Percentiles rank a stretch among this genome's conserved stretches.
Evolutionary conservation across 768 basidiomycete species (phyloP).

Genomic region (Trichaptum fuscoviolaceum): DNA sequence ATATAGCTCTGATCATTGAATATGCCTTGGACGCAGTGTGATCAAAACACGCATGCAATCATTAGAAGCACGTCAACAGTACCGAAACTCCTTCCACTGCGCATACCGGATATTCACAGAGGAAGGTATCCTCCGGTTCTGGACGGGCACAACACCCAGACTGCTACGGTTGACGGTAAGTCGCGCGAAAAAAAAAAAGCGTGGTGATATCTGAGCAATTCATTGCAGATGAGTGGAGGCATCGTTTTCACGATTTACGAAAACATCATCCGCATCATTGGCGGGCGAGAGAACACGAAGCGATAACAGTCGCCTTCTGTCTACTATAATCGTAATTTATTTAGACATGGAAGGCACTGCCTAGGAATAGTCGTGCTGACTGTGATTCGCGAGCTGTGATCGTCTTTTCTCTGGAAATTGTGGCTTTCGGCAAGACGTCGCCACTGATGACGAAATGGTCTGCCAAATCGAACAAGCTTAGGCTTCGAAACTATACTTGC

Average conservation of each 20-base stretch:
- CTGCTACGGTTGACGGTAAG: slow-evolving; percentile 78
- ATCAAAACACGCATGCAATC: slow-evolving; percentile 99
- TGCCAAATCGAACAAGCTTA: no score
- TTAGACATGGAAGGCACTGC: no score
- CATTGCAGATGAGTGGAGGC: slow-evolving; percentile 74
- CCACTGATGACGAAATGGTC: no score
- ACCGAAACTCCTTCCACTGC: slow-evolving; percentile 93
- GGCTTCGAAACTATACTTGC: no score
- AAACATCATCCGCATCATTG: slow-evolving; percentile 57
- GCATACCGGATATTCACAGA: slow-evolving; percentile 92
- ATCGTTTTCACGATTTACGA: slow-evolving; percentile 94
- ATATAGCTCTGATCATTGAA: slow-evolving; percentile 5
- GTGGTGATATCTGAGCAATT: neutral
- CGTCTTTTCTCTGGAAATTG: no score
- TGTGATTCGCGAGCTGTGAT: no score
- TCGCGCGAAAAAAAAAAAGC: slow-evolving; percentile 9
- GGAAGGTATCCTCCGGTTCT: slow-evolving; percentile 88
- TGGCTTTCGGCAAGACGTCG: no score
- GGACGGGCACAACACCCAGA: slow-evolving; percentile 94
- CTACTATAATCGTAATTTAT: neutral
- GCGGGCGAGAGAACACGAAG: slow-evolving; percentile 17
- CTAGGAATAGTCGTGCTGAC: no score
- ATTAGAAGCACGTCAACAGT: slow-evolving; percentile 73
- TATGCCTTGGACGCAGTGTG: slow-evolving; percentile 47
- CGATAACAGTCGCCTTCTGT: neutral